phyloP scores from a whole-genome alignment of 352 stramenopile genomes.

The Phytopythium montanum region DNA sequence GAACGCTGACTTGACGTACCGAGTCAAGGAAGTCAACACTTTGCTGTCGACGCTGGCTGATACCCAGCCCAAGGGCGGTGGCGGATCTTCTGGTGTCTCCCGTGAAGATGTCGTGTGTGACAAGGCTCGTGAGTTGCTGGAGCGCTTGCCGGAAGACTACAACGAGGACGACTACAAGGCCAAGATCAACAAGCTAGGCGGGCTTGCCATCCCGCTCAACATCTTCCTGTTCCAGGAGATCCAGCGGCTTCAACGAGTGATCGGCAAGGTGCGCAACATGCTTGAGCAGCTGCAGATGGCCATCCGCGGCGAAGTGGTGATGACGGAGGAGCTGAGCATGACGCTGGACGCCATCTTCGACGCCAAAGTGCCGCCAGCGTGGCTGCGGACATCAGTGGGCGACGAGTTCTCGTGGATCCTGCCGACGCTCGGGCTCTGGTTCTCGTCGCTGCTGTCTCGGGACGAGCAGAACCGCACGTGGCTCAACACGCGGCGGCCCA shows the following conservation, averaged over 20 bases:
- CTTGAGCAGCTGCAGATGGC: constrained; percentile 95
- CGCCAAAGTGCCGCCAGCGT: constrained; percentile 93
- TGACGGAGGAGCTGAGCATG: constrained; percentile 95
- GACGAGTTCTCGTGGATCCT: constrained; percentile 98
- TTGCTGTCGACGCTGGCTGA: constrained; percentile 94
- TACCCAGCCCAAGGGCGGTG: constrained; percentile 95
- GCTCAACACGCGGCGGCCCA: constrained; percentile 93
- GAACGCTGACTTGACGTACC: constrained; percentile 98
- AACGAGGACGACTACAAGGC: constrained; percentile 97
- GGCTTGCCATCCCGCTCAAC: constrained; percentile 95
- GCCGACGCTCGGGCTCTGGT: constrained; percentile 96
- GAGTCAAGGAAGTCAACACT: constrained; percentile 95
- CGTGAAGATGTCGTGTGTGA: constrained; percentile 96
- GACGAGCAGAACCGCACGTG: constrained; percentile 96
- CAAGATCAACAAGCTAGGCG: constrained; percentile 96
- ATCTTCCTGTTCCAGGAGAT: constrained; percentile 99
- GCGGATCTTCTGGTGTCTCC: constrained; percentile 83
- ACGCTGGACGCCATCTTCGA: constrained; percentile 96
- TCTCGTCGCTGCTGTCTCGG: constrained; percentile 93
- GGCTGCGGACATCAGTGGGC: constrained; percentile 95
- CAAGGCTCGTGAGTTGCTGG: constrained; percentile 94
- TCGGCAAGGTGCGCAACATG: constrained; percentile 95
- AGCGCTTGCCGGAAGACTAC: constrained; percentile 95
- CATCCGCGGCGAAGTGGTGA: constrained; percentile 97
- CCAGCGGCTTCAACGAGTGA: constrained; percentile 94